A percentile compares a stretch with the other conserved stretches of the same genome.
Conservation (phyloP, 352 stramenopile species). For the Blastocystis sp. region DNA sequence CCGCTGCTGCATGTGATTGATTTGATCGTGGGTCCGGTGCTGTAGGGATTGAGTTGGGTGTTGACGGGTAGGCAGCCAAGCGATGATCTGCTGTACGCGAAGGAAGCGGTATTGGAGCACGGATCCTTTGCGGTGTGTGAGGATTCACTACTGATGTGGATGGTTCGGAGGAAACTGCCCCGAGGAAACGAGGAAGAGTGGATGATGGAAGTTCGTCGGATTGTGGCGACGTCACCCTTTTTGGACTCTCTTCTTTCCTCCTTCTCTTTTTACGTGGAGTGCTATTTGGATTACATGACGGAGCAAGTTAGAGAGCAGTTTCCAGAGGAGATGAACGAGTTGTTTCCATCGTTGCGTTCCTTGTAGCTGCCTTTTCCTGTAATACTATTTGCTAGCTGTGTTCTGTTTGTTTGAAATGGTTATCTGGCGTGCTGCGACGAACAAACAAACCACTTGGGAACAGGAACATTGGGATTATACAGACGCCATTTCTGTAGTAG, state of each 20-base stretch:
- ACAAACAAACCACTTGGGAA: conserved; percentile 3
- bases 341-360: too few relatives aligned
- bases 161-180: background rate
- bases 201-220: background rate
- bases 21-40: background rate
- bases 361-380: too few relatives aligned
- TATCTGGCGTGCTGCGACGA: background rate
- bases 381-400: too few relatives aligned
- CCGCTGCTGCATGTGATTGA: conserved; percentile 16
- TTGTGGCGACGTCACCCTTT: background rate
- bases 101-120: background rate
- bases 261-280: conserved; percentile 38
- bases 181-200: background rate
- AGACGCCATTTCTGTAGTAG: background rate
- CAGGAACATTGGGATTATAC: background rate
- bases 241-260: background rate
- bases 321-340: too few relatives aligned
- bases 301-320: background rate
- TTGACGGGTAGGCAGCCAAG: conserved; percentile 9
- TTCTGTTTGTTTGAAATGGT: background rate
- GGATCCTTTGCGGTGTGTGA: background rate
- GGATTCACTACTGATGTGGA: background rate
- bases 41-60: background rate
- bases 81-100: background rate
- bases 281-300: background rate